Base-by-base conservation (phyloP, 2,329 filamentous ascomycete genomes). In the Fusarium sp. region DNA sequence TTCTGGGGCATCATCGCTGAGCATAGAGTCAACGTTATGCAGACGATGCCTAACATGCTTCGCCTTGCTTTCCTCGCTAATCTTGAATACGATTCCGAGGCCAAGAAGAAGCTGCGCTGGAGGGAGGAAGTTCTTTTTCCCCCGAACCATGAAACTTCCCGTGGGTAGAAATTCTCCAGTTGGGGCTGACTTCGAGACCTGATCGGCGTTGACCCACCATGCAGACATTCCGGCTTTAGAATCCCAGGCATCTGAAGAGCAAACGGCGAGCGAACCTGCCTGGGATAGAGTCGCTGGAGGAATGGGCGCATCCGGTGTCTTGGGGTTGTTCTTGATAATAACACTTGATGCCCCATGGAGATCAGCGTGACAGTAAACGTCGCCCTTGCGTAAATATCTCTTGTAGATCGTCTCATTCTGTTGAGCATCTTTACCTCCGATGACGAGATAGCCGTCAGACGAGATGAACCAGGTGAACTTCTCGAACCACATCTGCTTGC, bases 401-500 rank as follows among this genome's bases (percentile, higher is more conserved):
- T 91, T 90, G 82, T 98, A 99, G n/a, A 99, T 84, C 41, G 95
- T 91, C 78, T 99, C 96, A 75, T 92, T 94, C 78, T 99, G 96
- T 74, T 94, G 92, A 2, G 91, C 88, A 82, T 99, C 96, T 66
- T 94, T 94, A 15, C 94, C 95, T 46, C 91, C 95, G 15, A 99
- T 87, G 1, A 98, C 93, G 7, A 99, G 87, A 78, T 98, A 98
- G 6, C 95, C 95, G 76, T 99, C 96, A 0, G 94, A 97, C 1
- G 95, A 98, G 73, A 98, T 89, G 82, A 99, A 99, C 87, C 94
- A 98, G 30, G 91, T 85, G 75, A 97, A 99, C 80, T 99, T 99
- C 76, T 99, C 96, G 73, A 98, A 99, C 96, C 96, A 99, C 75
- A 95, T 88, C 71, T 91, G 92, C 75, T 91, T 92, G 60, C 96